These are phyloP conservation scores for Aspergillus niger DNA, from an alignment of 2,329 filamentous ascomycete species.

Conservation along the genomic window DNA sequence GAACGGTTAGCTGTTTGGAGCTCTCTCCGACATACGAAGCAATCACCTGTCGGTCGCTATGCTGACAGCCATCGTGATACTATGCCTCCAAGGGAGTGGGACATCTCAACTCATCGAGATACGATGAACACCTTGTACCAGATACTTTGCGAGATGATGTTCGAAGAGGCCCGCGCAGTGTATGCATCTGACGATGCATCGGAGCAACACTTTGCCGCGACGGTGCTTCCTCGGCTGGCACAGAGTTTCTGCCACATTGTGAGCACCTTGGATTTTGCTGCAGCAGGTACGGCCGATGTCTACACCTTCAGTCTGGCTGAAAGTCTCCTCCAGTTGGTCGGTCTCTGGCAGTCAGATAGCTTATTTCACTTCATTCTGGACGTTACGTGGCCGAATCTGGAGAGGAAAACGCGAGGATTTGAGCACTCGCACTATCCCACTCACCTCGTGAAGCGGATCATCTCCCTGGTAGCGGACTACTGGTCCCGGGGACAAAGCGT, in stretches of 20 bases:
- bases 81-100: too few species aligned
- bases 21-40: constrained; percentile 9
- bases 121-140: constrained; percentile 18
- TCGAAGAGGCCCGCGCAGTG: not conserved
- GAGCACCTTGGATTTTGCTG: not conserved
- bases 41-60: not conserved
- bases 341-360: constrained; percentile 1
- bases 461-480: constrained; percentile 16
- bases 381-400: constrained; percentile 22
- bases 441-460: constrained; percentile 25
- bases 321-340: constrained; percentile 11
- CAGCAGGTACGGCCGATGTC: constrained; percentile 11
- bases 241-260: constrained; percentile 3
- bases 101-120: constrained; percentile 15
- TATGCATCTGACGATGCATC: not conserved
- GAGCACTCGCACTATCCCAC: constrained; percentile 29
- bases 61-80: too few species aligned
- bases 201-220: not conserved
- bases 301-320: constrained; percentile 20
- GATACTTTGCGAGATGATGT: constrained; percentile 15
- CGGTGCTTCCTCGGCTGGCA: not conserved
- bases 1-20: constrained; percentile 21
- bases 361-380: constrained; percentile 18
- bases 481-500: constrained; percentile 7
- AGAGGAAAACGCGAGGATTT: constrained; percentile 19